Base-by-base conservation (phyloP, 108 stramenopile species). In the Pseudonitzschia multistriata region DNA sequence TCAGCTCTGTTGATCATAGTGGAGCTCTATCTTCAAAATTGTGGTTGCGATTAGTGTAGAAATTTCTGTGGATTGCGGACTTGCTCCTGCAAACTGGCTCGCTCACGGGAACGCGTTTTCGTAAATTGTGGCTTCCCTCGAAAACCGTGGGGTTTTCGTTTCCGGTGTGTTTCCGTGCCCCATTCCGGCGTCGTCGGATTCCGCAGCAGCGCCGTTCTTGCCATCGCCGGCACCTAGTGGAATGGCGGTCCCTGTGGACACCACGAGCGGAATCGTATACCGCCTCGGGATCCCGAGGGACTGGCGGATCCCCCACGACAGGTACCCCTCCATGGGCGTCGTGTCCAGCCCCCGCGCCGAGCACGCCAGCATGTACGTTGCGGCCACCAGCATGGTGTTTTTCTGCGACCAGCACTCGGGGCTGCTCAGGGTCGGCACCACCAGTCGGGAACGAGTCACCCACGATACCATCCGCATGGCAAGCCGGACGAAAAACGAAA, bases 311-410 rank as follows among this genome's bases (percentile, higher is more conserved):
- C 89, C 89, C 45, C 67, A 50, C 3, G 80, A 84, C 66, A 81
- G 71, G 39, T 88, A 80, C 0, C 96, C 96, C 73, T 97, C 96
- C 94, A 97, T 97, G 28, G 94, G 96, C 74, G 90, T 91, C 10
- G 94, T 90, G 8, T 85, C 89, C 25, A 95, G 29, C 6, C 89
- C 87, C 25, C 89, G 74, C 27, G 91, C 78, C 0, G 96, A 82
- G 55, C 92, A 94, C 27, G 82, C 93, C 25, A 94, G 69, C 79
- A 94, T 81, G 70, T 90, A 93, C 13, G 88, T 79, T 91, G 91
- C 92, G 66, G 91, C 96, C 0, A 86, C 88, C n/a, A 97, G 77
- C 87, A 93, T 88, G 27, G 92, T 90, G 68, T 96, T 92, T 78
- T 97, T 97, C 45, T 87, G 78, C 15, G 91, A 67, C 96, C 96